Base-by-base conservation (phyloP, 179 eudicot genomes). In the Pouteria campechiana region DNA sequence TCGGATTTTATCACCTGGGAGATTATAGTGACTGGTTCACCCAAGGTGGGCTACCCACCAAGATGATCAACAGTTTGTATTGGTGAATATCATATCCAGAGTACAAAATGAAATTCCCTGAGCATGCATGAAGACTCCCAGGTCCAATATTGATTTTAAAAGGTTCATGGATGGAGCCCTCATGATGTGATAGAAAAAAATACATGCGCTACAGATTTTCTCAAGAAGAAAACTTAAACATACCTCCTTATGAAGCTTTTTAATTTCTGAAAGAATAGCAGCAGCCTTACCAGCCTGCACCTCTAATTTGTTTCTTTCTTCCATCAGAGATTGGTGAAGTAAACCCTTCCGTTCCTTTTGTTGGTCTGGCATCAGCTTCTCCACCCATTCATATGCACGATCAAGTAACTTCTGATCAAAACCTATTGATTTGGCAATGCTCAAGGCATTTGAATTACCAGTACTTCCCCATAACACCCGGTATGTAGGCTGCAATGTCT, bases 401-500 rank as follows among this genome's bases (percentile, higher is more conserved):
- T 76, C 72, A 60, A 90, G 69, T 52, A 90, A 52, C 43, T 72
- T 65, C 41, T 41, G 60, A 75, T 90, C 82, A 67, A 90, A 86
- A 32, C 95, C 98, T 21, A 81, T 67, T 53, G 76, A 63, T 73
- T 71, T 70, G 45, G 98, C 98, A 72, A 90, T 81, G 55, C 56
- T 76, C 52, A 90, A 64, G 51, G 98, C 98, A 68, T 90, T 76
- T 54, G 98, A 86, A 44, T 81, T 87, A 59, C 98, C 98, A 45
- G 64, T 58, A 72, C 73, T 65, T 70, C 95, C 95, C 95, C 98
- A 86, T 19, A 81, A 54, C 59, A 90, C 78, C 63, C 69, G 75
- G 73, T 74, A 90, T 9, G 95, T 86, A 43, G 95, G 98, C 54
- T 74, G 75, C 45, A 90, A 61, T 13, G 84, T 81, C 51, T 81